Percentiles rank a stretch among this genome's conserved stretches.
These are phyloP conservation scores for Sphaerostilbella broomeana DNA, from an alignment of 2,329 filamentous ascomycete genomes.

Conservation along the genomic window DNA sequence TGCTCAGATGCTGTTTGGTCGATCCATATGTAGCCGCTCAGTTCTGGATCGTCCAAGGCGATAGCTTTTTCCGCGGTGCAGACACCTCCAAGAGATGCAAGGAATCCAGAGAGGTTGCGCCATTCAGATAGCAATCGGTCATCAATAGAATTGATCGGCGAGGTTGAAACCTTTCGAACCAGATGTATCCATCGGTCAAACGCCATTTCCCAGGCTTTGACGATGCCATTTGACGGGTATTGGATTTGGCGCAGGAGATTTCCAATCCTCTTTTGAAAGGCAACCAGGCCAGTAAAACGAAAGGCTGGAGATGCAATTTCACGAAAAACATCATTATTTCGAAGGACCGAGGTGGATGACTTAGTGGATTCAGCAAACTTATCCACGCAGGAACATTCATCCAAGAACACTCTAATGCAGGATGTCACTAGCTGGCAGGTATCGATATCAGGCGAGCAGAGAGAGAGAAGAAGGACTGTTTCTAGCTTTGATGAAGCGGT, in stretches of 20 bases:
- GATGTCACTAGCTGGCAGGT: conserved; percentile 58
- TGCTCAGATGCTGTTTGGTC: conserved; percentile 53
- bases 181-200: conserved; percentile 60
- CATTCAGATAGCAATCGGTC: conserved; percentile 56
- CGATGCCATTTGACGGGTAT: conserved; percentile 58
- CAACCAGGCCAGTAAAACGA: conserved; percentile 60
- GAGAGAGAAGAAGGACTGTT: conserved; percentile 54
- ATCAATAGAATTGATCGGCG: conserved; percentile 43
- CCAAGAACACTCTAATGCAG: conserved; percentile 55
- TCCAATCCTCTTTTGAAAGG: conserved; percentile 61
- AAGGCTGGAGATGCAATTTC: conserved; percentile 59
- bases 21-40: conserved; percentile 57
- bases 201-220: conserved; percentile 59
- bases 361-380: conserved; percentile 44
- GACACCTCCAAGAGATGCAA: conserved; percentile 59
- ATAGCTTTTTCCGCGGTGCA: conserved; percentile 55
- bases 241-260: conserved; percentile 53
- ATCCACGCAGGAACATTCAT: conserved; percentile 52
- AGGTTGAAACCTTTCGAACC: conserved; percentile 56
- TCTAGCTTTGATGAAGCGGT: conserved; percentile 51
- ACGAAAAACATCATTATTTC: conserved; percentile 54
- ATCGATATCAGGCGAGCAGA: conserved; percentile 60
- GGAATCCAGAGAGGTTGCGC: conserved; percentile 63
- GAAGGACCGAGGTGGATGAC: conserved; percentile 45
- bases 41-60: conserved; percentile 50